A percentile compares a stretch with the other conserved stretches of the same genome.
Conservation (phyloP, 306 rosid genomes). For the Cyclanthera cordifolia region DNA sequence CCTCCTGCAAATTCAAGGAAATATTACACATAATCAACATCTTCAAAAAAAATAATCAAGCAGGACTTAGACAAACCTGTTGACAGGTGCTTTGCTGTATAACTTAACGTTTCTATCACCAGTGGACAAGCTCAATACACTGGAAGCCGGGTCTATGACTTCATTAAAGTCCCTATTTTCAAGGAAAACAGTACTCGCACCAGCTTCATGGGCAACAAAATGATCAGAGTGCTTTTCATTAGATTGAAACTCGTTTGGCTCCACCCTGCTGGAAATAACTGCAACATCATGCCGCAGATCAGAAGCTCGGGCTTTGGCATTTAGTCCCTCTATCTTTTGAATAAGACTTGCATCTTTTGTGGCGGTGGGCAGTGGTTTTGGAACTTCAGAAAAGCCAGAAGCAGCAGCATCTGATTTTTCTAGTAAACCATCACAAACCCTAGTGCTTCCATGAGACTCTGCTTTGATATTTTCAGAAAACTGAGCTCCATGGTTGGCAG, state of each 20-base stretch:
- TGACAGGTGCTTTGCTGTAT: slow-evolving; percentile 25
- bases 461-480: slow-evolving; percentile 29
- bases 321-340: slow-evolving; percentile 78
- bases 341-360: slow-evolving; percentile 63
- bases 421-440: slow-evolving; percentile 33
- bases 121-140: slow-evolving; percentile 27
- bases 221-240: slow-evolving; percentile 26
- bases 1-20: slow-evolving; percentile 51
- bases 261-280: slow-evolving; percentile 37
- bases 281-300: slow-evolving; percentile 38
- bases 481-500: slow-evolving; percentile 29
- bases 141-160: slow-evolving; percentile 26
- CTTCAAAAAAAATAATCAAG: slow-evolving; percentile 24
- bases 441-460: slow-evolving; percentile 29
- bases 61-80: slow-evolving; percentile 51
- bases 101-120: slow-evolving; percentile 36
- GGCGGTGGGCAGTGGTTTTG: slow-evolving; percentile 29
- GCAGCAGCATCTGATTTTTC: slow-evolving; percentile 36
- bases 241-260: slow-evolving; percentile 32
- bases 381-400: slow-evolving; percentile 29
- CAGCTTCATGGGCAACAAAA: slow-evolving; percentile 28
- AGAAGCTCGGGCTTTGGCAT: slow-evolving; percentile 72
- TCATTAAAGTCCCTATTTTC: slow-evolving; percentile 29
- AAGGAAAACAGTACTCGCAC: slow-evolving; percentile 18
- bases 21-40: slow-evolving; percentile 17